Evolutionary conservation across 78 protist species (phyloP).

Genomic region (Dictyostelium discoideum): DNA sequence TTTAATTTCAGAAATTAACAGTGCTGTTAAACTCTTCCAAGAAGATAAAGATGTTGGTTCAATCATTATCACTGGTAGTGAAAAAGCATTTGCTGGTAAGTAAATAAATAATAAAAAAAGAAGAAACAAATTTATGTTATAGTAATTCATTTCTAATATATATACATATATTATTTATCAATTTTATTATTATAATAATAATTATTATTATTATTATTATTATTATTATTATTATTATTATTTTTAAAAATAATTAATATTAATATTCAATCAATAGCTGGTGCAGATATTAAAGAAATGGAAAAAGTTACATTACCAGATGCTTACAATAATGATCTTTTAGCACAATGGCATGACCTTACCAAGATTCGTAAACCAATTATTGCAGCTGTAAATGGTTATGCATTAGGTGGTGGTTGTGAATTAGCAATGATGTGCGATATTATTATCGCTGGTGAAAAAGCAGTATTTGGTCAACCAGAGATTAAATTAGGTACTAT

Average conservation of each 20-base stretch:
- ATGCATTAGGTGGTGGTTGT: slow-evolving; percentile 98
- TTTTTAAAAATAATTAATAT: neutral
- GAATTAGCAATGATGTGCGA: slow-evolving; percentile 99
- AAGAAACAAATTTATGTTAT: neutral
- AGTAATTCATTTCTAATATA: neutral
- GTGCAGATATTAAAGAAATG: slow-evolving; percentile 99
- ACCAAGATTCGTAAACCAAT: slow-evolving; percentile 89
- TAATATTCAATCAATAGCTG: slow-evolving; percentile 81
- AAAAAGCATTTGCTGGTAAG: slow-evolving; percentile 93
- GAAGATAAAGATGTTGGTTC: slow-evolving; percentile 87
- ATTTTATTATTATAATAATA: no score
- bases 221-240: no score
- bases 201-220: no score
- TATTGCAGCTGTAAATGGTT: slow-evolving; percentile 98
- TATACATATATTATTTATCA: neutral
- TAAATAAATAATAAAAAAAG: neutral
- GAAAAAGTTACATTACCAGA: slow-evolving; percentile 67
- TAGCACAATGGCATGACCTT: slow-evolving; percentile 86
- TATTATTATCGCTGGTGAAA: slow-evolving; percentile 90
- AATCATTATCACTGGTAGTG: slow-evolving; percentile 95
- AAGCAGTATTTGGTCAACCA: slow-evolving; percentile 97
- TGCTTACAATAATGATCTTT: slow-evolving; percentile 77
- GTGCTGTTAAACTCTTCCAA: slow-evolving; percentile 80
- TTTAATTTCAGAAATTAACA: slow-evolving; percentile 86
- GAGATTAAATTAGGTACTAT: slow-evolving; percentile 98